These are phyloP conservation scores for Boletus fagicola DNA, from an alignment of 768 basidiomycete genomes.

Conservation along the genomic window DNA sequence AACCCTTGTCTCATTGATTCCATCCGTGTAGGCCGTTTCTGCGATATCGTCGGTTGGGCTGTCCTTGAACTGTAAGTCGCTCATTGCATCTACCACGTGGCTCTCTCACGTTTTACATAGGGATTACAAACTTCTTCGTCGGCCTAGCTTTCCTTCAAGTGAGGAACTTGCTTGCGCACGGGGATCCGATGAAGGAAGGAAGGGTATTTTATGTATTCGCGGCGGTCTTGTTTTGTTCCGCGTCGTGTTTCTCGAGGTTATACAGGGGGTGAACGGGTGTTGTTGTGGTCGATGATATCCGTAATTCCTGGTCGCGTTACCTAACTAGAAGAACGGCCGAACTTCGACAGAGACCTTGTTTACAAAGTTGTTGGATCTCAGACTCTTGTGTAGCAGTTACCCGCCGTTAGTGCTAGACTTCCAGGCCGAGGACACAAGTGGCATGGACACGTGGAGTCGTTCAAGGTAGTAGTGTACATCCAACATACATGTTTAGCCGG, in stretches of 20 bases:
- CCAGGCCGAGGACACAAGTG: no score
- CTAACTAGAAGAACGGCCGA: no score
- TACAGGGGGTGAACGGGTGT: constrained; percentile 22
- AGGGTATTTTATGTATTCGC: constrained; percentile 88
- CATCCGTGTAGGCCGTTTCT: constrained; percentile 61
- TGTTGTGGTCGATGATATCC: neutral
- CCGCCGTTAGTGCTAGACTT: no score
- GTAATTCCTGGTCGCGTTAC: constrained; percentile 13
- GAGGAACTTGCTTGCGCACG: constrained; percentile 67
- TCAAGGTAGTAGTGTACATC: no score
- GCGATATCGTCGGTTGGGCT: constrained; percentile 74
- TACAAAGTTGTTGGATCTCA: no score
- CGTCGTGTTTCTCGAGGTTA: constrained; percentile 25
- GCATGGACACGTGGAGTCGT: no score
- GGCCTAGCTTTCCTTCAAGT: constrained; percentile 84
- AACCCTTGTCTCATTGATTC: neutral
- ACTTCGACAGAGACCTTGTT: no score
- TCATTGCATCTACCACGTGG: neutral
- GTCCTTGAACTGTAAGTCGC: constrained; percentile 62
- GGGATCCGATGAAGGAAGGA: constrained; percentile 65
- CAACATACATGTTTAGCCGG: no score
- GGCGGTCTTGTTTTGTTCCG: constrained; percentile 41
- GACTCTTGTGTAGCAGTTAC: no score
- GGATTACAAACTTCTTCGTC: constrained; percentile 83
- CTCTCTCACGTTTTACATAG: constrained; percentile 36